Conservation (phyloP, 352 stramenopile genomes). For the Phytophthora pistaciae region DNA sequence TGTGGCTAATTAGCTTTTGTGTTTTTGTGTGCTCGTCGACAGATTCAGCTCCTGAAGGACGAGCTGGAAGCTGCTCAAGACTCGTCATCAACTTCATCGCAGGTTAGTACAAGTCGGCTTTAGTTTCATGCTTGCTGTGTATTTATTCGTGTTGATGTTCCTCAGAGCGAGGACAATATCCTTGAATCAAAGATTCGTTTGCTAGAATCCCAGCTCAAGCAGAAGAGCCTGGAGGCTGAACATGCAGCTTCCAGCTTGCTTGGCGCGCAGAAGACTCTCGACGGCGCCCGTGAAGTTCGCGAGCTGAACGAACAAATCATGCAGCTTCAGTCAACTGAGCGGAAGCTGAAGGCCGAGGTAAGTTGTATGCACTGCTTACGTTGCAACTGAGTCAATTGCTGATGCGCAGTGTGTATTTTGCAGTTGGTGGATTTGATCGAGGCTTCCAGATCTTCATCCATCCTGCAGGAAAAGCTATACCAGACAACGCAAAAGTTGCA, state of each 20-base stretch:
- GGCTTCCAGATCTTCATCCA: conserved; percentile 63
- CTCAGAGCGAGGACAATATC: conserved; percentile 66
- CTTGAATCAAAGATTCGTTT: conserved; percentile 75
- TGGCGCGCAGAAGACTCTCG: conserved; percentile 56
- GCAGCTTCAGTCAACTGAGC: conserved; percentile 66
- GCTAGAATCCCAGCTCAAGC: conserved; percentile 65
- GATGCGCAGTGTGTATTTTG: not conserved
- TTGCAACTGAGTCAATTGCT: not conserved
- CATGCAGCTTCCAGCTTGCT: conserved; percentile 50
- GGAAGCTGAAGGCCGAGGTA: conserved; percentile 80
- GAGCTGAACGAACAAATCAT: conserved; percentile 68
- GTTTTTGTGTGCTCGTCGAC: not conserved
- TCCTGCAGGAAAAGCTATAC: conserved; percentile 73
- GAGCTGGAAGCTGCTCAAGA: conserved; percentile 58
- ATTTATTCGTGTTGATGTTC: conserved; percentile 38
- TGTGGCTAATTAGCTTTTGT: not conserved
- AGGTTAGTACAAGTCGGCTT: conserved; percentile 30
- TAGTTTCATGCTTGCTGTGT: conserved; percentile 12
- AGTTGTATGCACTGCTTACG: not conserved
- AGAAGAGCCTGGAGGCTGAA: conserved; percentile 67
- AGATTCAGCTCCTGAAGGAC: conserved; percentile 74
- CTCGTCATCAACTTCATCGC: conserved; percentile 44
- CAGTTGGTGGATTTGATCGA: conserved; percentile 78
- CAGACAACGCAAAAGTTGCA: conserved; percentile 61
- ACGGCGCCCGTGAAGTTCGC: conserved; percentile 60